Evolutionary conservation across 495 filamentous ascomycete species (phyloP).

Genomic region (Staphylotrichum tortipilum): DNA sequence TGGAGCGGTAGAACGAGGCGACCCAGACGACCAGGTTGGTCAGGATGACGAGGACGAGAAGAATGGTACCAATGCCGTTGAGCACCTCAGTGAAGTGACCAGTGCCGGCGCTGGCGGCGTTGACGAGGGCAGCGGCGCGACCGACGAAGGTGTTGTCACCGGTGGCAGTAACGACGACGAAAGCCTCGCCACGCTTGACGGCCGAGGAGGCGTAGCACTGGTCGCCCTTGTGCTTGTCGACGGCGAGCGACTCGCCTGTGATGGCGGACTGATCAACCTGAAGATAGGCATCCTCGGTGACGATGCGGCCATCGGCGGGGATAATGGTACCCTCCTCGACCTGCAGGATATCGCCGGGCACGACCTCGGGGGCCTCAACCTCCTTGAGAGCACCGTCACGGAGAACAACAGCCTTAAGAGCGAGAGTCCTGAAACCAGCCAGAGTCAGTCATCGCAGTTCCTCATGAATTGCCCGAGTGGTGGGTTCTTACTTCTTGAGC

Average conservation of each 20-base stretch:
- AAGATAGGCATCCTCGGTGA: slow-evolving; percentile 69
- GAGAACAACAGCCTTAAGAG: slow-evolving; percentile 74
- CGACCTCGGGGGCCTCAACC: slow-evolving; percentile 67
- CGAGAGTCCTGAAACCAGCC: slow-evolving; percentile 51
- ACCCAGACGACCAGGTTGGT: slow-evolving; percentile 80
- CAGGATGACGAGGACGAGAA: slow-evolving; percentile 71
- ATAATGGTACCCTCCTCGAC: slow-evolving; percentile 88
- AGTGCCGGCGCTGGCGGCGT: slow-evolving; percentile 55
- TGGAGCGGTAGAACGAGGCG: slow-evolving; percentile 77
- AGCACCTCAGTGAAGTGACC: slow-evolving; percentile 89
- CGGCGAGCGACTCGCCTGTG: slow-evolving; percentile 86
- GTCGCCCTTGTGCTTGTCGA: slow-evolving; percentile 76
- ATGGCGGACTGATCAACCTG: slow-evolving; percentile 90
- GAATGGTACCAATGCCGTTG: slow-evolving; percentile 74
- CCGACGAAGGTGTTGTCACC: slow-evolving; percentile 87
- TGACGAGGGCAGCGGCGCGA: slow-evolving; percentile 77
- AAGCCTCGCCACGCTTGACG: slow-evolving; percentile 82
- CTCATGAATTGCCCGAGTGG: neutral
- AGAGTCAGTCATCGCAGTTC: slow-evolving; percentile 4
- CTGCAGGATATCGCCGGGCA: slow-evolving; percentile 83
- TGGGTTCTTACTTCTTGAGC: slow-evolving; percentile 56
- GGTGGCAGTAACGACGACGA: slow-evolving; percentile 70
- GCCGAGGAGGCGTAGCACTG: slow-evolving; percentile 74
- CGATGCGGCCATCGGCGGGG: slow-evolving; percentile 77
- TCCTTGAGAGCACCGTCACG: slow-evolving; percentile 66